phyloP scores from a whole-genome alignment of 805 yeast species.

The Huiozyma sinensis region DNA sequence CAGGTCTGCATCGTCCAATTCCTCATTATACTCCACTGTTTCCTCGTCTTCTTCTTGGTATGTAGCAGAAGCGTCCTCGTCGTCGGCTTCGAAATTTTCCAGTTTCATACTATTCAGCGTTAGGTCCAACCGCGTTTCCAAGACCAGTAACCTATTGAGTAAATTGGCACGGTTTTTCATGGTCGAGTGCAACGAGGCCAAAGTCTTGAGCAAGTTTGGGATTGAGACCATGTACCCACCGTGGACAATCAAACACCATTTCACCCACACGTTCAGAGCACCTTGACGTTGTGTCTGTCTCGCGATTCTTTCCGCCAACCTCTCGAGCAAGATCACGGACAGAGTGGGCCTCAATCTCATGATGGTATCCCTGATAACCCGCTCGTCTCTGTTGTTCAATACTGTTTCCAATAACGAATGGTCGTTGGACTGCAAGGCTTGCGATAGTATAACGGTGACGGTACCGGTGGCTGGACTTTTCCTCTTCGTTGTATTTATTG shows the following conservation, averaged over 20 bases:
- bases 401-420: conserved; percentile 79
- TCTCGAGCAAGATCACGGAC: conserved; percentile 46
- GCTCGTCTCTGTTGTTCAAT: conserved; percentile 42
- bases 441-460: conserved; percentile 72
- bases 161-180: conserved; percentile 55
- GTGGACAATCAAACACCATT: conserved; percentile 73
- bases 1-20: conserved; percentile 38
- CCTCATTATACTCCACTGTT: conserved; percentile 66
- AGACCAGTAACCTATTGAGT: conserved; percentile 60
- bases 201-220: conserved; percentile 41
- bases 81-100: conserved; percentile 30
- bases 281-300: conserved; percentile 45
- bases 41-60: conserved; percentile 26
- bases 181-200: conserved; percentile 56
- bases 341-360: conserved; percentile 44
- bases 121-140: conserved; percentile 75
- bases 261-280: conserved; percentile 61
- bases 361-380: conserved; percentile 43
- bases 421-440: conserved; percentile 82
- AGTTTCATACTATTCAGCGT: conserved; percentile 50
- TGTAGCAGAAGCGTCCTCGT: conserved; percentile 12
- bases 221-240: conserved; percentile 52
- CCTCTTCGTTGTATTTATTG: conserved; percentile 23
- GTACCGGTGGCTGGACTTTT: conserved; percentile 60
- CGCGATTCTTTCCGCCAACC: conserved; percentile 49